A percentile compares a stretch with the other conserved stretches of the same genome.
Evolutionary conservation across 2,329 filamentous ascomycete species (phyloP).

Genomic region (Passalora sequoiae): DNA sequence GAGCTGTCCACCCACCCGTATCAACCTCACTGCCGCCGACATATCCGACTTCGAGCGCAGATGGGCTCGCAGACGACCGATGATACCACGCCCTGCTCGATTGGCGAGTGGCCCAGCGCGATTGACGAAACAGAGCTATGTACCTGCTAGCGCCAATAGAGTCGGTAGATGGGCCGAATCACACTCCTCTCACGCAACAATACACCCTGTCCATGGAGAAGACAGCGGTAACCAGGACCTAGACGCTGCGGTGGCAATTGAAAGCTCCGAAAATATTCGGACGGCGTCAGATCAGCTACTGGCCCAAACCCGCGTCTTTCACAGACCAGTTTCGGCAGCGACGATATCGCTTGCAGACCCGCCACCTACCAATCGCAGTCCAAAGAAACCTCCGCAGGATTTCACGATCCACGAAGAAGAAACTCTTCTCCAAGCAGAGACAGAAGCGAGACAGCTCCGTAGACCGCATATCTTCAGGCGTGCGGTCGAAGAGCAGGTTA

Average conservation of each 20-base stretch:
- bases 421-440: not conserved
- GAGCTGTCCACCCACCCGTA: slow-evolving; percentile 25
- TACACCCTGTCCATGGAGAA: slow-evolving; percentile 12
- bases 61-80: slow-evolving; percentile 17
- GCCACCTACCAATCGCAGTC: too few relatives aligned
- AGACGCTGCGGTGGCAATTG: too few relatives aligned
- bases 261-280: too few relatives aligned
- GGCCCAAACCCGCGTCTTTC: too few relatives aligned
- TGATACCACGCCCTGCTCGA: slow-evolving; percentile 14
- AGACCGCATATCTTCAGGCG: not conserved
- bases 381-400: not conserved
- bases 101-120: slow-evolving; percentile 20
- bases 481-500: not conserved
- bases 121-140: slow-evolving; percentile 13
- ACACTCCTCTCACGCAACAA: slow-evolving; percentile 16
- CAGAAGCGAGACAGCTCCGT: not conserved
- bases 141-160: slow-evolving; percentile 19
- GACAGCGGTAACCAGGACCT: too few relatives aligned
- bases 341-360: too few relatives aligned
- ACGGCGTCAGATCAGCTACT: too few relatives aligned
- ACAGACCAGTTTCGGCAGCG: too few relatives aligned
- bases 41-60: slow-evolving; percentile 25
- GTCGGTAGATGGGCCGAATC: slow-evolving; percentile 19
- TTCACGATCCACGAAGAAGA: not conserved
- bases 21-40: slow-evolving; percentile 29